Evolutionary conservation across 225 moss, liverwort and hornwort genomes (phyloP).

Genomic region (Marchantia polymorpha): DNA sequence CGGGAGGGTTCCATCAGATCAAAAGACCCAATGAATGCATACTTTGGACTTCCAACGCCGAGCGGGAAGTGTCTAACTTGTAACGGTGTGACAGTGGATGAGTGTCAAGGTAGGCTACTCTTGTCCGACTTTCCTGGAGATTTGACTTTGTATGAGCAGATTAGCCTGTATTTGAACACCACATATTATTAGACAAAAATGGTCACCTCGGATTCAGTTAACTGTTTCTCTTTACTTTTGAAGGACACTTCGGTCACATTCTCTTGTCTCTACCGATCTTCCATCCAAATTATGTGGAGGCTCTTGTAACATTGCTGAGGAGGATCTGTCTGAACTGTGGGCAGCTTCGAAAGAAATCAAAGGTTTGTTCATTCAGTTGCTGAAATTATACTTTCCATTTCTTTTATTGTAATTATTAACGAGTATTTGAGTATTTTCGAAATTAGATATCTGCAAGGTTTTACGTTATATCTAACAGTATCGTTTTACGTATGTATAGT

Average conservation of each 20-base stretch:
- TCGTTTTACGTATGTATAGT: background rate
- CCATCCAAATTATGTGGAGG: slow-evolving; percentile 42
- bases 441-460: background rate
- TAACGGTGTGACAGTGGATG: slow-evolving; percentile 6
- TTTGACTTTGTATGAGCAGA: background rate
- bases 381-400: background rate
- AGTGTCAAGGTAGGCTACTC: slow-evolving; percentile 32
- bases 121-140: background rate
- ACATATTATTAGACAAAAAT: background rate
- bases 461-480: background rate
- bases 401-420: background rate
- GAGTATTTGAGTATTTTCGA: background rate
- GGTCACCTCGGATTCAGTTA: too few relatives aligned
- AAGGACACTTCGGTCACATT: slow-evolving; percentile 45
- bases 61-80: slow-evolving; percentile 30
- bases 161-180: background rate
- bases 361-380: background rate
- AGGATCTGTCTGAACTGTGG: slow-evolving; percentile 46
- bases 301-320: slow-evolving; percentile 29
- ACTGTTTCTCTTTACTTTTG: background rate
- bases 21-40: slow-evolving; percentile 21
- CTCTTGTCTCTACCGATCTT: slow-evolving; percentile 32
- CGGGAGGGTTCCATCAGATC: background rate
- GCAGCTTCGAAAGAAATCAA: slow-evolving; percentile 26
- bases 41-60: slow-evolving; percentile 33